Conservation (phyloP, 371 early-diverging fungal species). For the Actinomortierella ambigua region DNA sequence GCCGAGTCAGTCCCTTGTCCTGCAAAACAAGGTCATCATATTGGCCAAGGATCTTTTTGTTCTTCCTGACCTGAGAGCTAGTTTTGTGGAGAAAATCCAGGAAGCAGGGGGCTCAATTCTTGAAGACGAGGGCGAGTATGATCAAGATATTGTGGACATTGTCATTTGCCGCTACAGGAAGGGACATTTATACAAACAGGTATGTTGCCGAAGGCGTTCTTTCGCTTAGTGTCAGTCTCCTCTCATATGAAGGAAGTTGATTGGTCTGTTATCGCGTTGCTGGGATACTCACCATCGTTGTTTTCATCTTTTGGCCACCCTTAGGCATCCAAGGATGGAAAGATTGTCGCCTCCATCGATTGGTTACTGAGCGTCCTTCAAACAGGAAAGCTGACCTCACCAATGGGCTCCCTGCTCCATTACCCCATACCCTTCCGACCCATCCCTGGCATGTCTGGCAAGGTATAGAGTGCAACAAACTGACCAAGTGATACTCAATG, state of each 20-base stretch:
- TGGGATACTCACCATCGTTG: neutral
- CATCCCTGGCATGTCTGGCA: conserved; percentile 20
- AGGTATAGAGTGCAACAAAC: neutral
- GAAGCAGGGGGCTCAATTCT: conserved; percentile 61
- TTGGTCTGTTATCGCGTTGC: neutral
- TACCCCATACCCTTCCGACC: conserved; percentile 29
- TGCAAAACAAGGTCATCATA: conserved; percentile 15
- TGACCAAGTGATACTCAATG: neutral
- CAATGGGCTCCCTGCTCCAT: conserved; percentile 36
- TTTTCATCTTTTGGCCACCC: neutral
- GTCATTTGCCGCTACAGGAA: conserved; percentile 63
- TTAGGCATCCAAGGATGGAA: conserved; percentile 65
- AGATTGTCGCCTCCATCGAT: conserved; percentile 57
- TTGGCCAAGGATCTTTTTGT: conserved; percentile 29
- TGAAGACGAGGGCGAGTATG: conserved; percentile 24
- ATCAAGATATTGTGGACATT: conserved; percentile 54
- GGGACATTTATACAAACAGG: conserved; percentile 53
- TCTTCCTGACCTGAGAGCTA: conserved; percentile 19
- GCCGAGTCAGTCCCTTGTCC: conserved; percentile 2
- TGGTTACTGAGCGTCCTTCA: conserved; percentile 36
- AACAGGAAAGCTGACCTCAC: conserved; percentile 25
- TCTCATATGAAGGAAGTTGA: neutral
- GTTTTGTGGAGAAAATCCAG: conserved; percentile 48
- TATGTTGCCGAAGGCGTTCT: conserved; percentile 12
- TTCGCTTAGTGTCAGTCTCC: neutral